phyloP scores from a whole-genome alignment of 2,329 filamentous ascomycete genomes.

The Cladosporium halotolerans region DNA sequence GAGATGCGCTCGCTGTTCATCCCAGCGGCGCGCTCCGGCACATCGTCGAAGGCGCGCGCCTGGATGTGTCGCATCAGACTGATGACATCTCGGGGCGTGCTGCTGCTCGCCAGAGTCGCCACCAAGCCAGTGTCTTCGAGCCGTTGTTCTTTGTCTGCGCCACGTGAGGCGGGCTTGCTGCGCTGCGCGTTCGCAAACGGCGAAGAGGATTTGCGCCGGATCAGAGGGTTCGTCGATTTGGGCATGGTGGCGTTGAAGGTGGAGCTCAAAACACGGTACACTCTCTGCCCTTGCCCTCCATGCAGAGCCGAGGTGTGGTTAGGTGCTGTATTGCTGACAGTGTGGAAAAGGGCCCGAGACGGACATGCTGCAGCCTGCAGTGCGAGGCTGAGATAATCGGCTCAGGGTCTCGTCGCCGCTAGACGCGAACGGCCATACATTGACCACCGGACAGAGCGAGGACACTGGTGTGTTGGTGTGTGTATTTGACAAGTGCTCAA shows the following conservation, averaged over 20 bases:
- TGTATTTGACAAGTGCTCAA: too few species aligned
- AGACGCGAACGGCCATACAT: too few species aligned
- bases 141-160: conserved; percentile 29
- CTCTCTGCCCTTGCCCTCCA: too few species aligned
- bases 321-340: too few species aligned
- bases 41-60: conserved; percentile 55
- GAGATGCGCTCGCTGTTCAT: conserved; percentile 59
- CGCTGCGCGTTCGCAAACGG: conserved; percentile 33
- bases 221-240: conserved; percentile 23
- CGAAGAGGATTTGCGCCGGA: conserved; percentile 34
- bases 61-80: conserved; percentile 53
- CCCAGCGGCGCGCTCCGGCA: conserved; percentile 53
- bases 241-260: conserved; percentile 20
- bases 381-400: conserved; percentile 6
- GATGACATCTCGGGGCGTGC: conserved; percentile 53
- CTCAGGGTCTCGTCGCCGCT: neutral
- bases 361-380: too few species aligned
- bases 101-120: conserved; percentile 51
- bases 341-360: too few species aligned
- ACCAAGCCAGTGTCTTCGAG: conserved; percentile 58
- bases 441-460: too few species aligned
- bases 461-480: too few species aligned
- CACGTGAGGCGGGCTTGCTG: conserved; percentile 25
- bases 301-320: neutral
- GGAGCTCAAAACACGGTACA: too few species aligned